These are phyloP conservation scores for Isoetes engelmannii DNA, from an alignment of 83 land plant genomes.

Conservation along the genomic window DNA sequence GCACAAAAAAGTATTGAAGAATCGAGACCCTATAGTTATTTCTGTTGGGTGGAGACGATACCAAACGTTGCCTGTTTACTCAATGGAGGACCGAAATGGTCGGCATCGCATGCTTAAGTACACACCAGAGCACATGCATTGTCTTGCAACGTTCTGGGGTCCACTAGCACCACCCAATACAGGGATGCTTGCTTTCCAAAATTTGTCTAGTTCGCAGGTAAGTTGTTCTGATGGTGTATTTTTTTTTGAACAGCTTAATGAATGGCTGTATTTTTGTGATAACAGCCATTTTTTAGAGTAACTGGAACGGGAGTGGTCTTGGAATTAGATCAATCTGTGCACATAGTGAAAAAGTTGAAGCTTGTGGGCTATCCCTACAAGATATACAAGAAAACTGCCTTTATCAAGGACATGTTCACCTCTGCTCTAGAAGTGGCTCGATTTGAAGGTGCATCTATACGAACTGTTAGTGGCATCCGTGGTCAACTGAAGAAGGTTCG, in stretches of 20 bases:
- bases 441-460: conserved; percentile 85
- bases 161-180: conserved; percentile 85
- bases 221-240: neutral
- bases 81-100: conserved; percentile 80
- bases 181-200: conserved; percentile 85
- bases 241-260: neutral
- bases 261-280: neutral
- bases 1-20: conserved; percentile 92
- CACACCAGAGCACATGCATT: conserved; percentile 99
- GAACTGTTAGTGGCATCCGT: conserved; percentile 95
- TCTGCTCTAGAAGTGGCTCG: conserved; percentile 93
- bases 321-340: conserved; percentile 78
- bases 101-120: conserved; percentile 96
- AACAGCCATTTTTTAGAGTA: conserved; percentile 78
- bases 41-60: conserved; percentile 97
- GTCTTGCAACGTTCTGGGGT: conserved; percentile 94
- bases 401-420: conserved; percentile 92
- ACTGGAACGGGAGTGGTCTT: conserved; percentile 71
- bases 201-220: conserved; percentile 81
- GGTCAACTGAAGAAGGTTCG: conserved; percentile 94
- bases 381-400: conserved; percentile 92
- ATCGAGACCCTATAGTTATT: conserved; percentile 81
- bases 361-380: conserved; percentile 91
- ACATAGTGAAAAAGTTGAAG: conserved; percentile 84
- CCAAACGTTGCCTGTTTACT: conserved; percentile 85